Conservation (phyloP, 805 yeast genomes). For the Cyberlindnera samutprakarnensis region DNA sequence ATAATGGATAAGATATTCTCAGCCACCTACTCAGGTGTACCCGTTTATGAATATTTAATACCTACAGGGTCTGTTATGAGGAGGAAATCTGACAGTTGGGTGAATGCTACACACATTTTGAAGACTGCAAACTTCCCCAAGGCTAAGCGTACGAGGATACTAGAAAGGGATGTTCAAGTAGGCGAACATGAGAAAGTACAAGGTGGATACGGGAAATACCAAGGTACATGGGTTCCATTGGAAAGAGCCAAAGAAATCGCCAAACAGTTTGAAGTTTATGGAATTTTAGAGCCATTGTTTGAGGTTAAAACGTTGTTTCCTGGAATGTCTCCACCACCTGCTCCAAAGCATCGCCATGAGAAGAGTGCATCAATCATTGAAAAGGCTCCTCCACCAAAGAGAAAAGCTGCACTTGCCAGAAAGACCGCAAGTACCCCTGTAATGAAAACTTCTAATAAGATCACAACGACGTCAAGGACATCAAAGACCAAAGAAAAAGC, state of each 20-base stretch:
- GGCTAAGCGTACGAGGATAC: constrained; percentile 85
- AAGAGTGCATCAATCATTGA: constrained; percentile 12
- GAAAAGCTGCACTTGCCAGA: constrained; percentile 15
- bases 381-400: constrained; percentile 8
- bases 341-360: constrained; percentile 62
- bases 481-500: constrained; percentile 19
- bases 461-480: too few relatives aligned
- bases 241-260: constrained; percentile 67
- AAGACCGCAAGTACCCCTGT: constrained; percentile 21
- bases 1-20: constrained; percentile 44
- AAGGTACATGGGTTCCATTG: constrained; percentile 94
- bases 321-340: constrained; percentile 45
- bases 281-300: constrained; percentile 56
- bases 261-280: constrained; percentile 54
- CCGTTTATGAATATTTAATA: constrained; percentile 71
- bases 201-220: constrained; percentile 96
- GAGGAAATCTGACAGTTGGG: constrained; percentile 72
- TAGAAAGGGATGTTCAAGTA: constrained; percentile 88
- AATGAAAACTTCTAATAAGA: background rate
- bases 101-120: constrained; percentile 90
- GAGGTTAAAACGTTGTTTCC: constrained; percentile 49
- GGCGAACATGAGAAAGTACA: constrained; percentile 90
- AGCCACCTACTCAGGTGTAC: constrained; percentile 73
- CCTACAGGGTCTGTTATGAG: constrained; percentile 73
- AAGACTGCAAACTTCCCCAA: constrained; percentile 93